These are phyloP conservation scores for Alternaria infectoria DNA, from an alignment of 2,329 filamentous ascomycete genomes.

Conservation along the genomic window DNA sequence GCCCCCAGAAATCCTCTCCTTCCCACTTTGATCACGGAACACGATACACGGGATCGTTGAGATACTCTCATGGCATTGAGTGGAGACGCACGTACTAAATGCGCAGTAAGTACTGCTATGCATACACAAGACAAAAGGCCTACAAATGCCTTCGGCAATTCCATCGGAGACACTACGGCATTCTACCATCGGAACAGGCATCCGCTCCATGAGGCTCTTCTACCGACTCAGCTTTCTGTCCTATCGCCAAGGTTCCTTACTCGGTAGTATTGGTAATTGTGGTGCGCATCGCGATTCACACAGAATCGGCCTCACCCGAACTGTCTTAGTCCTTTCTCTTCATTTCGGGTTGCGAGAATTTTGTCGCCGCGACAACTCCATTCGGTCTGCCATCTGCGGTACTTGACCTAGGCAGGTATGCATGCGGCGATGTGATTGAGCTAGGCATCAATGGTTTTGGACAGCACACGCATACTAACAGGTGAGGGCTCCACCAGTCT, in stretches of 20 bases:
- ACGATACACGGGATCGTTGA: background rate
- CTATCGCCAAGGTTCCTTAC: slow-evolving; percentile 5
- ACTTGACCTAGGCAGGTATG: background rate
- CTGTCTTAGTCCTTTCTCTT: background rate
- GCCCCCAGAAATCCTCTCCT: background rate
- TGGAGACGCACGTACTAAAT: background rate
- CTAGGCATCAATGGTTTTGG: background rate
- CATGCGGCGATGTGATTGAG: background rate
- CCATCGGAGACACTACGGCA: background rate
- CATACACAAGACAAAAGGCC: background rate
- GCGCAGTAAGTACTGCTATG: background rate
- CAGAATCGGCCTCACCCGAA: background rate
- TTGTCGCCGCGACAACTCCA: background rate
- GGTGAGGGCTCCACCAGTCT: background rate
- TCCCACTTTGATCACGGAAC: background rate
- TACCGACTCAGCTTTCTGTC: background rate
- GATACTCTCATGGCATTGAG: background rate
- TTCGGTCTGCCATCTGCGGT: background rate
- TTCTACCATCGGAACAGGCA: background rate
- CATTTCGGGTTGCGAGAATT: background rate
- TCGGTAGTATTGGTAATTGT: background rate
- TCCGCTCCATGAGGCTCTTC: background rate
- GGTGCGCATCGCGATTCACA: background rate
- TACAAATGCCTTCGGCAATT: background rate
- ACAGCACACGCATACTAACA: background rate